These are phyloP conservation scores for Colletotrichum camelliae DNA, from an alignment of 2,329 filamentous ascomycete genomes.

Conservation along the genomic window DNA sequence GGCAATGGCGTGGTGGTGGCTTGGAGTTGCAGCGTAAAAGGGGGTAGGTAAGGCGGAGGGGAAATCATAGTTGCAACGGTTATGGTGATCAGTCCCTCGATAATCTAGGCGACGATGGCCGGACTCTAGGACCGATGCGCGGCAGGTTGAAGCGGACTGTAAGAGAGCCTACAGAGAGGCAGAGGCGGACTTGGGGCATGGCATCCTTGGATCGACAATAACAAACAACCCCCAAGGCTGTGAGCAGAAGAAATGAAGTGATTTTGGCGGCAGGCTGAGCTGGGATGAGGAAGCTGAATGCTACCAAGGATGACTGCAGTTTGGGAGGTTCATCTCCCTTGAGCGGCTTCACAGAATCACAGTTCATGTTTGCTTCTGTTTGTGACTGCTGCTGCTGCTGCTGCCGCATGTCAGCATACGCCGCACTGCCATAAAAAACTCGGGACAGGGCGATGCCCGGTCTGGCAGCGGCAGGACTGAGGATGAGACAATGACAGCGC, in stretches of 20 bases:
- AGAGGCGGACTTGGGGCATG: not conserved
- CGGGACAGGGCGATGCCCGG: not conserved
- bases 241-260: not conserved
- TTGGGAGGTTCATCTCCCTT: not conserved
- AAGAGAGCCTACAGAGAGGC: not conserved
- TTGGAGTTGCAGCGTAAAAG: not conserved
- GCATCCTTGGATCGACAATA: not conserved
- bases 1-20: not conserved
- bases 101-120: not conserved
- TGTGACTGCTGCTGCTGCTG: not conserved
- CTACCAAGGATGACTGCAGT: not conserved
- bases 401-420: not conserved
- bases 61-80: not conserved
- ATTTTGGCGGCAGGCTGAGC: not conserved
- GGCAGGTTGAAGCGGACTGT: not conserved
- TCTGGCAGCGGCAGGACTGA: not conserved
- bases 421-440: not conserved
- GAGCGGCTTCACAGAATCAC: not conserved
- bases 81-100: not conserved
- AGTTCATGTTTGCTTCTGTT: not conserved
- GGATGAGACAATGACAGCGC: not conserved
- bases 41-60: not conserved
- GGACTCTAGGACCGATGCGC: not conserved
- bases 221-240: not conserved
- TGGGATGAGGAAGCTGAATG: not conserved